Evolutionary conservation across 345 rosid species (phyloP).

Genomic region (Bruguiera sexangula): DNA sequence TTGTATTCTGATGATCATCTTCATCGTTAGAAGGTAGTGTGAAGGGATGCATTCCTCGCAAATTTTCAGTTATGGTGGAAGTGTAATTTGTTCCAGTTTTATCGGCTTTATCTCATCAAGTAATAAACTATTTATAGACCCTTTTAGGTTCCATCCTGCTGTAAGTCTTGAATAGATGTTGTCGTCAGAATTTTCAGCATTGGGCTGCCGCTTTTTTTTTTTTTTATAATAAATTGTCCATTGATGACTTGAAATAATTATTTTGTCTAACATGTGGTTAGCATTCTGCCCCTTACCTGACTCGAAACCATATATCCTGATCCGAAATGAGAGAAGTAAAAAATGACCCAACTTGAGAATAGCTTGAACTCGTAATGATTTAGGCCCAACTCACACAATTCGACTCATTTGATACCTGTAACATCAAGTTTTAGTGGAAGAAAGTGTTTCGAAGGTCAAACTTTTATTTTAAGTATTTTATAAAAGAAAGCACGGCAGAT

Average conservation of each 20-base stretch:
- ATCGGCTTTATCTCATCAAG: background rate
- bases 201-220: background rate
- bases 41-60: background rate
- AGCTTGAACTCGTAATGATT: too few relatives aligned
- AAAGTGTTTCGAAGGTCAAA: too few relatives aligned
- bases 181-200: background rate
- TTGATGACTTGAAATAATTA: background rate
- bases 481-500: too few relatives aligned
- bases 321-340: too few relatives aligned
- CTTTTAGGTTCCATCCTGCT: background rate
- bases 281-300: too few relatives aligned
- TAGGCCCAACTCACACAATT: too few relatives aligned
- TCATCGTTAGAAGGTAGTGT: background rate
- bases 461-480: too few relatives aligned
- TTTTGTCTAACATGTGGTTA: too few relatives aligned
- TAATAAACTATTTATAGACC: background rate
- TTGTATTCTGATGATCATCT: constrained; percentile 4
- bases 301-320: too few relatives aligned
- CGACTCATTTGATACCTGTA: too few relatives aligned
- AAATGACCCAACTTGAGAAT: too few relatives aligned
- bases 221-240: background rate
- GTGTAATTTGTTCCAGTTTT: background rate
- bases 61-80: background rate
- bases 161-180: background rate
- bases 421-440: too few relatives aligned